Evolutionary conservation across 2,329 filamentous ascomycete species (phyloP).

Genomic region (Curvularia lunata): DNA sequence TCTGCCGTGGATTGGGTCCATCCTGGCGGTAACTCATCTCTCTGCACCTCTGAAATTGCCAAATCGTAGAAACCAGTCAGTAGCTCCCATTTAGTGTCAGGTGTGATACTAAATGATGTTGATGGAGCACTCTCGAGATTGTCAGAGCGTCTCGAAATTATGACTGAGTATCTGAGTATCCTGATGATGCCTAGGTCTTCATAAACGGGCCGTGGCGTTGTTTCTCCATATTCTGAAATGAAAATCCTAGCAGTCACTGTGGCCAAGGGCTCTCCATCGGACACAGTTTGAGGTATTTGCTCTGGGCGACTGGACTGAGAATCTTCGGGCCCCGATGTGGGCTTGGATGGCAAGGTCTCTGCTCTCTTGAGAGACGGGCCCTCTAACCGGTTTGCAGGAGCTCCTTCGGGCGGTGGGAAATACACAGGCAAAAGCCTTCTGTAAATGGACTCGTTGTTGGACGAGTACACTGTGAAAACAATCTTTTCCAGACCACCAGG

Average conservation of each 20-base stretch:
- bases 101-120: not conserved
- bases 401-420: constrained; percentile 36
- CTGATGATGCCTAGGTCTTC: not conserved
- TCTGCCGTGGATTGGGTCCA: too few relatives aligned
- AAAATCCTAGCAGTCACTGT: not conserved
- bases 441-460: constrained; percentile 41
- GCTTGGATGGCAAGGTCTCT: not conserved
- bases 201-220: not conserved
- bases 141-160: not conserved
- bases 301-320: not conserved
- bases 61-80: not conserved
- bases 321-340: not conserved
- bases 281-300: not conserved
- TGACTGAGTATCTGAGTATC: not conserved
- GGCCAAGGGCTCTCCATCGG: not conserved
- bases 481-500: constrained; percentile 37
- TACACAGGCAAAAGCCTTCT: constrained; percentile 40
- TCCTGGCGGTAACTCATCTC: too few relatives aligned
- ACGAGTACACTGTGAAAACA: constrained; percentile 38
- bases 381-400: constrained; percentile 17
- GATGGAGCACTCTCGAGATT: not conserved
- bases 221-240: not conserved
- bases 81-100: not conserved
- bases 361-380: not conserved
- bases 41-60: not conserved